Evolutionary conservation across 148 eudicot genomes (phyloP), one percentile per base, ranked within the genome.

Genomic region (Persicaria tinctoria): DNA sequence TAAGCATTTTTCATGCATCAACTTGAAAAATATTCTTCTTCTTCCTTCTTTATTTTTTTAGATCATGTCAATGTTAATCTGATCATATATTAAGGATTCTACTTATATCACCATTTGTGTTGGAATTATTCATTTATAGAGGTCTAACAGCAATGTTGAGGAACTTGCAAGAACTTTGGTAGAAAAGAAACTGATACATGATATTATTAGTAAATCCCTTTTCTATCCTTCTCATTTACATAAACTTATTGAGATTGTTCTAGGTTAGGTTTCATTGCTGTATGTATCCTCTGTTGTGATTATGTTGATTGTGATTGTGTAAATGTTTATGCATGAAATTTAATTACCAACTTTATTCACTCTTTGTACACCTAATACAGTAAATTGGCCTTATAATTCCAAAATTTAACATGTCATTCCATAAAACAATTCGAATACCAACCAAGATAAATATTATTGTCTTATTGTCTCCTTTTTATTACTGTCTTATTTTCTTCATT

Each of bases 131-230:
- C 45, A 27, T 63, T 7, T 77, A 64, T 72, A 94, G 98, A 89
- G 85, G 74, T 87, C 86, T 6, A 81, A 92, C 64, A 81, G 80
- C 78, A 87, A 90, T 78, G 96, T 94, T 62, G 85, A 86, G 82
- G 93, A 88, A 75, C 80, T 94, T 77, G 97, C 92, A 1, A 86
- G 82, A 75, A 78, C 78, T 54, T 79, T 92, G 77, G 84, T 85
- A 82, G 97, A 89, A 63, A 93, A 89, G 87, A 92, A 90, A 75
- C 78, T 88, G 27, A 81, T 92, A 69, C 97, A 93, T 18, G 93
- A 94, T 74, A 87, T 94, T n/a, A 87, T 94, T 60, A 93, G 97
- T 92, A 84, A 55, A 54, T 41, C 9, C 46, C 51, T 46, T 47
- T 20, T 17, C 18, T 18, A 20, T 38, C 27, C 70, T 17, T 20